Conservation (phyloP, 306 rosid species). For the Cucumis cinereus region DNA sequence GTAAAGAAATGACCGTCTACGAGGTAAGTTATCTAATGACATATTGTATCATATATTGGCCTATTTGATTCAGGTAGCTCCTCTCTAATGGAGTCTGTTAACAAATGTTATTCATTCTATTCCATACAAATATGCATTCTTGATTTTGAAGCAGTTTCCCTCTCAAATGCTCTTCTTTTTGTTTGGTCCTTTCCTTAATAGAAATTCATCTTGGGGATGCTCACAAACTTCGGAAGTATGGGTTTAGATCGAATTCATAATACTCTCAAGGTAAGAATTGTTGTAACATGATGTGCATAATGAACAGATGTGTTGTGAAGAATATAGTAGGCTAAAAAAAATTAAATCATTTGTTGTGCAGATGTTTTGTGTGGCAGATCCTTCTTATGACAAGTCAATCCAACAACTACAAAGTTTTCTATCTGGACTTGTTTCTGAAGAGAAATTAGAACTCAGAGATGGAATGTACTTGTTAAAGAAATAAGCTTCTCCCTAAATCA, state of each 20-base stretch:
- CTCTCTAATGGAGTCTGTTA: neutral
- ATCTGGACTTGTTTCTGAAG: constrained; percentile 75
- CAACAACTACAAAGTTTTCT: constrained; percentile 84
- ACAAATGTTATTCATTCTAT: neutral
- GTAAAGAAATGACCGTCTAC: constrained; percentile 81
- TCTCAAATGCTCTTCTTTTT: neutral
- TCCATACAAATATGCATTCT: neutral
- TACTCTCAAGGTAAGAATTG: constrained; percentile 72
- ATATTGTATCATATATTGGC: neutral
- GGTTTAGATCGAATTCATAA: constrained; percentile 85
- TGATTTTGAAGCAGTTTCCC: neutral
- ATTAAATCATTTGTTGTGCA: constrained; percentile 14
- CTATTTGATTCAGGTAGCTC: neutral
- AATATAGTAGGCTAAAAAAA: neutral
- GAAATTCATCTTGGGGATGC: constrained; percentile 96
- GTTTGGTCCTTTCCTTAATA: constrained; percentile 17
- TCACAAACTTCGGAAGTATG: constrained; percentile 92
- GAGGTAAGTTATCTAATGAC: constrained; percentile 38
- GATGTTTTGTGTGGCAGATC: constrained; percentile 92
- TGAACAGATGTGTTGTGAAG: neutral
- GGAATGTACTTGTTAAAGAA: constrained; percentile 70
- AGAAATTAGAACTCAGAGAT: constrained; percentile 72
- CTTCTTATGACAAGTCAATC: constrained; percentile 81
- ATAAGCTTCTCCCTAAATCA: constrained; percentile 12
- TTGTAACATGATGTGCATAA: neutral